Evolutionary conservation across 257 asterid species (phyloP).

Genomic region (Osmanthus fragrans): DNA sequence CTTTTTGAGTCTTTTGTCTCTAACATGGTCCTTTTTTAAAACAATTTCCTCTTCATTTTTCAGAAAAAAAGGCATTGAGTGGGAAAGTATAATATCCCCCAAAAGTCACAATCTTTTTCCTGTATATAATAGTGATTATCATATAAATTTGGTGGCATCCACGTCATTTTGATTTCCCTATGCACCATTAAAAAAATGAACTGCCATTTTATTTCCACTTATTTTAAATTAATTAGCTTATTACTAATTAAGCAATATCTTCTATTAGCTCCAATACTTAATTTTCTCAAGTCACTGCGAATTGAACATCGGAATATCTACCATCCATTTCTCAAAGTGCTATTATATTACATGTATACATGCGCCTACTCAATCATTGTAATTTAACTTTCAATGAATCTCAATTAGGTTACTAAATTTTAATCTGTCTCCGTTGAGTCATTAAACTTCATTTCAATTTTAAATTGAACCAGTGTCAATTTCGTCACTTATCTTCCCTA

Average conservation of each 20-base stretch:
- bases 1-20: neutral
- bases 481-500: neutral
- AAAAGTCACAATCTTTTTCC: neutral
- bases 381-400: neutral
- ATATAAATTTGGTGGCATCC: slow-evolving; percentile 33
- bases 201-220: slow-evolving; percentile 13
- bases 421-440: too few species aligned
- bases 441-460: too few species aligned
- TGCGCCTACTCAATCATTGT: neutral
- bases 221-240: neutral
- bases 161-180: slow-evolving; percentile 24
- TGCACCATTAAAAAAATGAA: slow-evolving; percentile 20
- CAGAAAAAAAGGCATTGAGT: neutral
- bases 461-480: neutral
- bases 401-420: neutral
- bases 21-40: neutral
- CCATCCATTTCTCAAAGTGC: neutral
- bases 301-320: neutral
- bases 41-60: neutral
- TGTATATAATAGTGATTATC: slow-evolving; percentile 9
- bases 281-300: neutral
- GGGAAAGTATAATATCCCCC: neutral
- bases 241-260: neutral
- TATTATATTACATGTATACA: neutral
- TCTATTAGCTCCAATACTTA: neutral